phyloP scores from a whole-genome alignment of 75 land plant genomes.

The Pseudotsuga menziesii region DNA sequence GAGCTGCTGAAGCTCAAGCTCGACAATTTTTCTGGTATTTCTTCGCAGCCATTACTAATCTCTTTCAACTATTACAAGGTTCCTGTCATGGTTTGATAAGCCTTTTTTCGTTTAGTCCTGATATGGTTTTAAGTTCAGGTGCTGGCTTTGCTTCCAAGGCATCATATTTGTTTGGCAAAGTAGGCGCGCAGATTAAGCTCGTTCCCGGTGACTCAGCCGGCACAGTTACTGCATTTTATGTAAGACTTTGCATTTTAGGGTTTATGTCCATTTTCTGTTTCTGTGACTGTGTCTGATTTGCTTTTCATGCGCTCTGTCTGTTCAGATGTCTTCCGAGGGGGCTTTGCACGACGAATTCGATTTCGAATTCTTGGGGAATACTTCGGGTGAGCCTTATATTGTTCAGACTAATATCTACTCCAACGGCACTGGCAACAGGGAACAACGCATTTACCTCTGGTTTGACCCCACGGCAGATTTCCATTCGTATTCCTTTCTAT shows the following conservation, averaged over 20 bases:
- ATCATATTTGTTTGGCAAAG: constrained; percentile 63
- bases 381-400: constrained; percentile 36
- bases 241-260: too few relatives aligned
- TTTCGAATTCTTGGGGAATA: constrained; percentile 46
- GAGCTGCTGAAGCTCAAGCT: constrained; percentile 57
- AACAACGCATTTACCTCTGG: constrained; percentile 41
- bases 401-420: constrained; percentile 44
- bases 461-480: constrained; percentile 42
- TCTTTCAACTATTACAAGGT: neutral
- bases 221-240: too few relatives aligned
- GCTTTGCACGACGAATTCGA: constrained; percentile 22
- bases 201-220: constrained; percentile 3
- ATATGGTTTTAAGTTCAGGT: constrained; percentile 16
- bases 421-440: constrained; percentile 43
- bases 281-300: too few relatives aligned
- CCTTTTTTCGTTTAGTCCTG: too few relatives aligned
- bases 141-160: constrained; percentile 61
- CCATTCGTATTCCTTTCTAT: constrained; percentile 36
- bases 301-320: too few relatives aligned
- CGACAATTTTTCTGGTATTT: constrained; percentile 51
- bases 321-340: constrained; percentile 29
- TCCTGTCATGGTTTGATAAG: too few relatives aligned
- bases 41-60: neutral
- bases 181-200: constrained; percentile 55
- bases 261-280: too few relatives aligned